phyloP scores from a whole-genome alignment of 805 yeast genomes.

The Candida caryicola region DNA sequence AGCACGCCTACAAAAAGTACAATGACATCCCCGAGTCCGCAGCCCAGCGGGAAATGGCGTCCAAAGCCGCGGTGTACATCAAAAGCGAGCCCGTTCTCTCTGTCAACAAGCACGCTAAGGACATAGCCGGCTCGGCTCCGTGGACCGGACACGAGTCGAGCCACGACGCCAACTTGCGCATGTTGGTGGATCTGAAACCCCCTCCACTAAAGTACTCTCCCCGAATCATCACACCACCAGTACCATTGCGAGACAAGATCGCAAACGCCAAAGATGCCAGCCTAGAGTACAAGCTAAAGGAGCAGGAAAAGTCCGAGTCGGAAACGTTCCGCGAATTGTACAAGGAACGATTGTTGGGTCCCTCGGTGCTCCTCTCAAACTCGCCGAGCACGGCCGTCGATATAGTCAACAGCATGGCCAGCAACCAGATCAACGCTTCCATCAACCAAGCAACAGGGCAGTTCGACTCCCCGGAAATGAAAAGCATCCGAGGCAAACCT shows the following conservation, averaged over 20 bases:
- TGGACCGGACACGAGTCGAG: slow-evolving; percentile 59
- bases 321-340: slow-evolving; percentile 58
- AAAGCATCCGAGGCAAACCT: slow-evolving; percentile 56
- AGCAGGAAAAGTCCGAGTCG: slow-evolving; percentile 24
- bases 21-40: slow-evolving; percentile 4
- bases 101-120: slow-evolving; percentile 29
- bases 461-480: slow-evolving; percentile 52
- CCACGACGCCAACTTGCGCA: slow-evolving; percentile 48
- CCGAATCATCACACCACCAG: slow-evolving; percentile 14
- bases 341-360: slow-evolving; percentile 61
- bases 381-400: slow-evolving; percentile 46
- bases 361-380: slow-evolving; percentile 44
- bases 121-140: slow-evolving; percentile 42
- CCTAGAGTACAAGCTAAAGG: slow-evolving; percentile 58
- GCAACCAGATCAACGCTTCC: slow-evolving; percentile 64
- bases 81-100: slow-evolving; percentile 30
- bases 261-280: slow-evolving; percentile 62
- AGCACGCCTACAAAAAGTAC: slow-evolving; percentile 14
- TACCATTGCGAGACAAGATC: slow-evolving; percentile 40
- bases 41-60: background rate
- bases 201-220: slow-evolving; percentile 26
- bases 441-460: slow-evolving; percentile 66
- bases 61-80: slow-evolving; percentile 17
- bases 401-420: slow-evolving; percentile 65
- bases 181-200: slow-evolving; percentile 51